A percentile compares a stretch with the other conserved stretches of the same genome.
These are phyloP conservation scores for Clarireedia hainanense DNA, from an alignment of 2,329 filamentous ascomycete species.

Conservation along the genomic window DNA sequence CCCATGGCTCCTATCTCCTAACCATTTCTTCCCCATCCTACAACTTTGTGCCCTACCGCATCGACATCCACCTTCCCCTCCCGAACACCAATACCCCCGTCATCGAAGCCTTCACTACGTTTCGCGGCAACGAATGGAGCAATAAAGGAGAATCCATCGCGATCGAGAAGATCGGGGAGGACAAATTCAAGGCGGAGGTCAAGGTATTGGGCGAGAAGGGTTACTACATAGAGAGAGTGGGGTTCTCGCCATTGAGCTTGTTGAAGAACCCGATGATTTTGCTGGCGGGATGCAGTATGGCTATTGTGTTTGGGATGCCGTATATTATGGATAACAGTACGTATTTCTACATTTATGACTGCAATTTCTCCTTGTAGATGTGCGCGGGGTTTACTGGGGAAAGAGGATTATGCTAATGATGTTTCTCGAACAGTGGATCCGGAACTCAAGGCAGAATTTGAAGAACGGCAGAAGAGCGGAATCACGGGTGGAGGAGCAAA, in stretches of 20 bases:
- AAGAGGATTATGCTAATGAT: conserved; percentile 4
- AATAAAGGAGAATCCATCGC: conserved; percentile 64
- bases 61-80: conserved; percentile 52
- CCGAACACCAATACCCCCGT: conserved; percentile 24
- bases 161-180: conserved; percentile 25
- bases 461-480: conserved; percentile 66
- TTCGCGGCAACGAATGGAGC: conserved; percentile 80
- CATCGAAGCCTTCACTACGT: conserved; percentile 73
- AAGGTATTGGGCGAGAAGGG: conserved; percentile 42
- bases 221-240: conserved; percentile 68
- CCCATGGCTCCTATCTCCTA: conserved; percentile 67
- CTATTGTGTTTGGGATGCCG: conserved; percentile 83
- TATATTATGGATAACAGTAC: conserved; percentile 92
- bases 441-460: conserved; percentile 89
- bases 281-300: conserved; percentile 76
- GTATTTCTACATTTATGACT: conserved; percentile 31
- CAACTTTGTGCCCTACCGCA: conserved; percentile 68
- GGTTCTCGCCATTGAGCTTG: conserved; percentile 70
- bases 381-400: not conserved
- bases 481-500: conserved; percentile 36
- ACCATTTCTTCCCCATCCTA: conserved; percentile 71
- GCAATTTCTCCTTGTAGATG: not conserved
- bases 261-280: conserved; percentile 97
- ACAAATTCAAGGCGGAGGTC: conserved; percentile 3
- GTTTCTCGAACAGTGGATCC: conserved; percentile 68